A percentile compares a stretch with the other conserved stretches of the same genome.
Evolutionary conservation across 2,329 filamentous ascomycete species (phyloP).

Genomic region (Pezicula rhizophila): DNA sequence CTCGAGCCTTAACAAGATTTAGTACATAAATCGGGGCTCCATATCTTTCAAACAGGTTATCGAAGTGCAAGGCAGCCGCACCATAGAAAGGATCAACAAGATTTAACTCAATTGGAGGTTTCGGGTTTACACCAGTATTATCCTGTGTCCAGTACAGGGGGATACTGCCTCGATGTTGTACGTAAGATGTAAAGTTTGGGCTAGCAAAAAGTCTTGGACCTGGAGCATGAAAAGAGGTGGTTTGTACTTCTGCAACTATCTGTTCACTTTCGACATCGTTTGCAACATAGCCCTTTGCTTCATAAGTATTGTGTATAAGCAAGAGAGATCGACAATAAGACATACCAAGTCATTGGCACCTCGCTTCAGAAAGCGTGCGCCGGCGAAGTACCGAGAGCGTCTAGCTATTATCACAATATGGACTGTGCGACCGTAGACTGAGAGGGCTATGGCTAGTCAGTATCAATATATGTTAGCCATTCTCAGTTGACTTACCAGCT

Average conservation of each 20-base stretch:
- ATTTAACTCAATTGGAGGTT: slow-evolving; percentile 92
- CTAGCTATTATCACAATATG: slow-evolving; percentile 93
- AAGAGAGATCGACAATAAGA: background rate
- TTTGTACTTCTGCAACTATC: slow-evolving; percentile 90
- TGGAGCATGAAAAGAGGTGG: slow-evolving; percentile 91
- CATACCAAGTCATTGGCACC: slow-evolving; percentile 77
- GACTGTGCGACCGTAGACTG: slow-evolving; percentile 80
- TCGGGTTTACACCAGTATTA: slow-evolving; percentile 88
- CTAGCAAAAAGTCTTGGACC: slow-evolving; percentile 80
- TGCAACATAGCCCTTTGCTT: slow-evolving; percentile 71
- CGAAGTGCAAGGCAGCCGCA: slow-evolving; percentile 88
- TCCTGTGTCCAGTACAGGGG: slow-evolving; percentile 97
- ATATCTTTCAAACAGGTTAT: slow-evolving; percentile 89
- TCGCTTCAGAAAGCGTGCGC: slow-evolving; percentile 87
- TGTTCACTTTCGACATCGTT: slow-evolving; percentile 99
- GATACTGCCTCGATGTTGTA: slow-evolving; percentile 95
- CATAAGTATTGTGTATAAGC: background rate
- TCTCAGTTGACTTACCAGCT: slow-evolving; percentile 41
- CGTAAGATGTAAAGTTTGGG: slow-evolving; percentile 89
- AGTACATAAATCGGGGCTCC: slow-evolving; percentile 87
- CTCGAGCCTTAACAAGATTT: slow-evolving; percentile 84
- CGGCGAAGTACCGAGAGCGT: slow-evolving; percentile 87
- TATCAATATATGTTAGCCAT: background rate
- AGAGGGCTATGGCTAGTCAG: slow-evolving; percentile 47
- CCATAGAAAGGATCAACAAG: slow-evolving; percentile 95